phyloP scores from a whole-genome alignment of 2,329 filamentous ascomycete genomes.

The Penicillium sumatraense region DNA sequence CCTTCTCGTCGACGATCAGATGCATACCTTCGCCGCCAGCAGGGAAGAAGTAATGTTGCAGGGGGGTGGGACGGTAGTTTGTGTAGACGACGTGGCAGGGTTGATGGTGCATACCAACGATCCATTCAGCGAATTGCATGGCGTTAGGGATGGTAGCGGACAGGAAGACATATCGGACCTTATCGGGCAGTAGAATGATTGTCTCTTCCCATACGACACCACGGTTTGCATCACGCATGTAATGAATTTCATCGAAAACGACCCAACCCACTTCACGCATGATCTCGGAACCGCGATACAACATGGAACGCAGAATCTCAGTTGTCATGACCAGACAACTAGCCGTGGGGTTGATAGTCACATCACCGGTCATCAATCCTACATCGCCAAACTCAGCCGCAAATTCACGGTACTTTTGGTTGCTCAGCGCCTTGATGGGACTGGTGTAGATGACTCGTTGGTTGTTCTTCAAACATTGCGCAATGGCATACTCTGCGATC shows the following conservation, averaged over 20 bases:
- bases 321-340: conserved; percentile 99
- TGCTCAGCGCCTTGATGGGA: conserved; percentile 97
- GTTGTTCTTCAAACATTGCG: conserved; percentile 95
- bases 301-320: conserved; percentile 97
- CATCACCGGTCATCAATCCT: conserved; percentile 97
- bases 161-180: conserved; percentile 97
- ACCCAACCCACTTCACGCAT: conserved; percentile 99
- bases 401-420: conserved; percentile 98
- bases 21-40: conserved; percentile 90
- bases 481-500: conserved; percentile 96
- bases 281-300: conserved; percentile 97
- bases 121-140: conserved; percentile 99
- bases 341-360: conserved; percentile 97
- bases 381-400: conserved; percentile 94
- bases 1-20: conserved; percentile 94
- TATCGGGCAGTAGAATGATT: conserved; percentile 95
- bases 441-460: conserved; percentile 99
- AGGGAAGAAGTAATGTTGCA: conserved; percentile 98
- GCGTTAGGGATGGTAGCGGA: conserved; percentile 98
- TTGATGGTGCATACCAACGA: conserved; percentile 95
- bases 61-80: conserved; percentile 92
- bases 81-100: conserved; percentile 99
- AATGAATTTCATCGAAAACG: conserved; percentile 97
- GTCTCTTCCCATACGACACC: conserved; percentile 99
- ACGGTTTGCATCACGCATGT: conserved; percentile 85